Evolutionary conservation across 257 asterid species (phyloP).

Genomic region (Lantana camara): DNA sequence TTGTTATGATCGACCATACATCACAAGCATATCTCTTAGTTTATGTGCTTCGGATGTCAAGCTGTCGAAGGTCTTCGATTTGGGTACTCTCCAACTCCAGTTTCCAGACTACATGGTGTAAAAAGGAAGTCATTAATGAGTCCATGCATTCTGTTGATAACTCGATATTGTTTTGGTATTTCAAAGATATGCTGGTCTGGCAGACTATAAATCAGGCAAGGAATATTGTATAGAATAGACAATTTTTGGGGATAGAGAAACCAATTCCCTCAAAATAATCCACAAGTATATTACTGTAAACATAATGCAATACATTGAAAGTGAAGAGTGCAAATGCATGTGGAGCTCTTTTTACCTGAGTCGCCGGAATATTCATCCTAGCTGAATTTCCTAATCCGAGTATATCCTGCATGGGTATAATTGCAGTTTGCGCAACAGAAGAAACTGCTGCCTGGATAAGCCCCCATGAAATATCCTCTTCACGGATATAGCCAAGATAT

Average conservation of each 20-base stretch:
- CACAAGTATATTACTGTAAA: not conserved
- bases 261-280: not conserved
- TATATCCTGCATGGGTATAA: constrained; percentile 95
- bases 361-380: constrained; percentile 94
- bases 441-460: constrained; percentile 78
- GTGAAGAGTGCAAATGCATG: constrained; percentile 3
- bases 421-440: constrained; percentile 83
- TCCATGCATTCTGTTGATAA: not conserved
- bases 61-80: constrained; percentile 61
- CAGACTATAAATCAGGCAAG: not conserved
- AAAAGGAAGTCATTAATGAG: constrained; percentile 5
- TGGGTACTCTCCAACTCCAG: constrained; percentile 97
- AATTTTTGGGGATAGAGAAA: not conserved
- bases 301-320: no score
- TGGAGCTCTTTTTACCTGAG: constrained; percentile 57
- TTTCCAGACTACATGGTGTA: constrained; percentile 69
- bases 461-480: constrained; percentile 83
- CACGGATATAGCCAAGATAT: constrained; percentile 60
- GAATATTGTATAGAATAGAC: not conserved
- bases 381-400: constrained; percentile 87
- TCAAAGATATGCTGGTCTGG: not conserved
- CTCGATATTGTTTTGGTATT: not conserved
- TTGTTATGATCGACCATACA: constrained; percentile 64
- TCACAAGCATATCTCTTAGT: constrained; percentile 61
- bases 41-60: constrained; percentile 68